Evolutionary conservation across 2,329 filamentous ascomycete genomes (phyloP), one percentile per base, ranked within the genome.

Genomic region (Coniella lustricola): DNA sequence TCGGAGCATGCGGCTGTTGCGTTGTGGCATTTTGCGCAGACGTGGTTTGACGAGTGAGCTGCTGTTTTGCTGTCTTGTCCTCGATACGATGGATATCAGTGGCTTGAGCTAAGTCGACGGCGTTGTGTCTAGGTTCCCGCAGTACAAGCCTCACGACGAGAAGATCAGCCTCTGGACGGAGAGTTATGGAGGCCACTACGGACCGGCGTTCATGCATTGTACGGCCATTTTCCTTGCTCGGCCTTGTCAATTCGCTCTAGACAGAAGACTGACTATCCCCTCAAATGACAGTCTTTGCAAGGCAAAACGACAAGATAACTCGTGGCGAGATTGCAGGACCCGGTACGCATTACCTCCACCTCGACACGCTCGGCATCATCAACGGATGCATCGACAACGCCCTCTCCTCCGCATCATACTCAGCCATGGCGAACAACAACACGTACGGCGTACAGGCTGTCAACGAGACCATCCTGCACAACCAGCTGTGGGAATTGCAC

Each of bases 381-480:
- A 54, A 54, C 12, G 52, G 45, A 12, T 52, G 41, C 39, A 51
- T 54, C 38, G 42, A 52, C 32, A 21, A 12, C 3, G 22, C 39
- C 10, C 35, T 44, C 13, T 46, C 49, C 38, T 38, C 33, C 4
- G 34, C 45, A 22, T 13, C 38, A 10, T 54, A 54, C 39, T 46
- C 49, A 2, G 29, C 25, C 46, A 49, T 54, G 31, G 37, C 52
- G 7, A 52, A 46, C 44, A 54, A 54, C 39, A 54, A 54, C 38
- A 81, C 77, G 0, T 83, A 82, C 54, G 72, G 70, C n/a, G 67
- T 82, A 34, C 56, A 74, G 48, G 64, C 71, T 1, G 68, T 76
- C 56, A 75, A 76, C 53, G 59, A 74, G 40, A 69, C 69, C 4
- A 60, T 68, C 7, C 74, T 74, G 51, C 61, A 73, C 1, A 54